Percentiles rank a stretch among this genome's conserved stretches.
Conservation (phyloP, 169 alveolate species). For the Theileria parva region DNA sequence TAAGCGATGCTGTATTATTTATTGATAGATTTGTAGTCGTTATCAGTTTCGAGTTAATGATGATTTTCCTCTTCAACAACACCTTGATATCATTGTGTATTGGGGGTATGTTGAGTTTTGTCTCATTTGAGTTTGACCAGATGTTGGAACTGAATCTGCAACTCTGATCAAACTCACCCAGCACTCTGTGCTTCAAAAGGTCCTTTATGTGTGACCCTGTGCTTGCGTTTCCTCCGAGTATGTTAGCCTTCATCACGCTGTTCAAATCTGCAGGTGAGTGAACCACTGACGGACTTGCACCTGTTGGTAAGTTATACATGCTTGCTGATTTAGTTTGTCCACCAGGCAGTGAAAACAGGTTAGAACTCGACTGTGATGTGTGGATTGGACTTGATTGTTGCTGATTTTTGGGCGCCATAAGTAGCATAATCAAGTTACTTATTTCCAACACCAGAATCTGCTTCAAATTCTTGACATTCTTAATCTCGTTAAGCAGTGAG, state of each 20-base stretch:
- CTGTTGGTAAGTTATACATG: background rate
- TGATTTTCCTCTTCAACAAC: constrained; percentile 51
- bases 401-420: constrained; percentile 41
- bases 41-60: constrained; percentile 46
- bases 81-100: constrained; percentile 46
- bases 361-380: constrained; percentile 1
- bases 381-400: constrained; percentile 28
- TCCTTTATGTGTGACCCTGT: background rate
- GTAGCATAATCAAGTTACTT: constrained; percentile 78
- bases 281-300: constrained; percentile 1
- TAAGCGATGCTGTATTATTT: background rate
- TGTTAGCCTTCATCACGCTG: constrained; percentile 7
- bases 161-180: constrained; percentile 53
- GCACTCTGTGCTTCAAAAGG: constrained; percentile 17
- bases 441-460: constrained; percentile 84
- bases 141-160: constrained; percentile 46
- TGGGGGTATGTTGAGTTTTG: constrained; percentile 52
- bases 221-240: background rate
- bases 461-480: constrained; percentile 76
- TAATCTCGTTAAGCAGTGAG: constrained; percentile 84
- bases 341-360: background rate
- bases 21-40: constrained; percentile 12
- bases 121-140: constrained; percentile 33
- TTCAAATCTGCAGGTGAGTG: background rate
- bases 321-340: background rate